Evolutionary conservation across 139 green algal species (phyloP).

Genomic region (Protoeuglena noctilucae): DNA sequence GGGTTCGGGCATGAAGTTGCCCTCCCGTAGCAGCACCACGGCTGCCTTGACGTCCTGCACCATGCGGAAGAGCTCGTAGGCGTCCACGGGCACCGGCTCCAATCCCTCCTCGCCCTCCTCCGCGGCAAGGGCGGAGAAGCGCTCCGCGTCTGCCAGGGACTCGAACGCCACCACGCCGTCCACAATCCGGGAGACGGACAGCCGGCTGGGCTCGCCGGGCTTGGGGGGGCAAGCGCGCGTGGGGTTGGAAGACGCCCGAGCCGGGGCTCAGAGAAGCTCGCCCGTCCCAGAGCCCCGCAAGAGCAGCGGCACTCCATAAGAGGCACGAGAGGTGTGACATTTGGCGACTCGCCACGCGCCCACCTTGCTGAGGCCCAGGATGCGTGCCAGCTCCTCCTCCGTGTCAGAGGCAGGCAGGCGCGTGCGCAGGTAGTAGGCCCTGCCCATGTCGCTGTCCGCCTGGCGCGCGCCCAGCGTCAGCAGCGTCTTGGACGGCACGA

Average conservation of each 20-base stretch:
- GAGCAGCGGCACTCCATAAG: background rate
- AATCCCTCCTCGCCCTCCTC: slow-evolving; percentile 11
- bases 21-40: slow-evolving; percentile 33
- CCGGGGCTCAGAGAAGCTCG: slow-evolving; percentile 22
- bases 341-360: background rate
- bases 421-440: slow-evolving; percentile 34
- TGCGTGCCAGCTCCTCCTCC: slow-evolving; percentile 16
- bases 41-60: slow-evolving; percentile 22
- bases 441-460: slow-evolving; percentile 4
- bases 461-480: slow-evolving; percentile 11
- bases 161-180: slow-evolving; percentile 51
- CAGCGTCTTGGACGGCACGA: slow-evolving; percentile 37
- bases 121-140: slow-evolving; percentile 33
- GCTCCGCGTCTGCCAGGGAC: slow-evolving; percentile 24
- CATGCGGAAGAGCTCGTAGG: slow-evolving; percentile 37
- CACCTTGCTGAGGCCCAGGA: background rate
- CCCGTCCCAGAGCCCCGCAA: too few species aligned
- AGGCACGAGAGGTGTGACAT: background rate
- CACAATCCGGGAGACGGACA: slow-evolving; percentile 22
- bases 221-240: slow-evolving; percentile 7
- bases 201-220: slow-evolving; percentile 5
- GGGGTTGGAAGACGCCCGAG: slow-evolving; percentile 14
- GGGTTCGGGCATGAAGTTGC: background rate
- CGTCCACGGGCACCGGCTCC: slow-evolving; percentile 15
- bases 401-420: slow-evolving; percentile 18